phyloP scores from a whole-genome alignment of 768 basidiomycete species.

The Russula virescens region DNA sequence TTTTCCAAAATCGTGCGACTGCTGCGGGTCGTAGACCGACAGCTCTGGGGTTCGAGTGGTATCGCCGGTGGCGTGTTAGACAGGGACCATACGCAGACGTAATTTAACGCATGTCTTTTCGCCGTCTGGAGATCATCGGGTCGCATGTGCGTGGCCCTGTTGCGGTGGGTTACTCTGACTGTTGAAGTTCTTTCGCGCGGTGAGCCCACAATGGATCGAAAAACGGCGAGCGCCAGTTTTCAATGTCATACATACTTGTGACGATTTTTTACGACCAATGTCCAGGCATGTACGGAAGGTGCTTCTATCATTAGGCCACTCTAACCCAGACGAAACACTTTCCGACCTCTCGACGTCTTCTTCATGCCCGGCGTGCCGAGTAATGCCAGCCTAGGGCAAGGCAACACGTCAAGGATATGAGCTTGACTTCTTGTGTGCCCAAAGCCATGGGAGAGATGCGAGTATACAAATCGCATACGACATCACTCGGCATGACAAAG shows the following conservation, averaged over 20 bases:
- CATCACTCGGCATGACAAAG: neutral
- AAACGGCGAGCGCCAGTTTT: neutral
- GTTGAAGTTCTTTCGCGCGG: neutral
- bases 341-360: neutral
- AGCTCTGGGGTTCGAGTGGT: neutral
- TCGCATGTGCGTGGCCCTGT: neutral
- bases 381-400: neutral
- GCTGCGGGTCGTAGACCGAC: neutral
- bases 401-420: neutral
- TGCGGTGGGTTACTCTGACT: neutral
- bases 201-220: neutral
- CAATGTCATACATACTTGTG: neutral
- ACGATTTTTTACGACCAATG: neutral
- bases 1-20: neutral
- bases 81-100: neutral
- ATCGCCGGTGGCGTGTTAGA: neutral
- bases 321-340: neutral
- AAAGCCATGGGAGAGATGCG: neutral
- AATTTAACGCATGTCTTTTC: neutral
- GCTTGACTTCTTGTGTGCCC: no score
- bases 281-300: neutral
- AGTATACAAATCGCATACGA: neutral
- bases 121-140: neutral
- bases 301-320: conserved; percentile 9
- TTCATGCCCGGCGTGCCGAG: neutral